Evolutionary conservation across 768 basidiomycete genomes (phyloP), one percentile per base, ranked within the genome.

Genomic region (Scleroderma bovista): DNA sequence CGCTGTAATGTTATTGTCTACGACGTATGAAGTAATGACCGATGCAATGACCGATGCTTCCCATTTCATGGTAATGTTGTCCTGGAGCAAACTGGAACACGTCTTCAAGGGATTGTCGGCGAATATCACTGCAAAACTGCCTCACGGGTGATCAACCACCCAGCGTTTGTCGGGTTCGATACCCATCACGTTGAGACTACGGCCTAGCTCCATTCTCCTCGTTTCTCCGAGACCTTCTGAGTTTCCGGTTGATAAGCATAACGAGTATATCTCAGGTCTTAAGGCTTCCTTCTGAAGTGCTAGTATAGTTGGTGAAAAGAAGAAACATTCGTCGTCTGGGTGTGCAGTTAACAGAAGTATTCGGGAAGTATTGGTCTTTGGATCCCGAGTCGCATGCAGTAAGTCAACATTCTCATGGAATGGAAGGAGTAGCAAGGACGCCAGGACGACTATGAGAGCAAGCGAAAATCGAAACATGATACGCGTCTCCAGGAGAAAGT

Each of bases 261-360:
- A 61, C 1, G 79, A 86, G 55, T 71, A 79, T 0, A 87, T 61
- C 19, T 77, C 68, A 17, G 63, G 56, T 2, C 53, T 48, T 20
- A 46, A 42, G 34, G 52, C 47, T 34, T 53, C 31, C 31, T 60
- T 51, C 36, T 41, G 55, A 29, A 93, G 72, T 2, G 77, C 74
- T 29, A 84, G 69, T 13, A 95, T 65, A 0, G 90, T 93, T 0
- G 93, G 93, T 3, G 84, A 83, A 64, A 97, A 97, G 75, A 97
- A 97, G 76, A 94, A 79, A 64, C 83, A 84, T 70, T 96, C 93
- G 63, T 97, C 93, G 62, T 96, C 93, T 2, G 93, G 93, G 63
- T 97, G 93, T 23, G 93, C 92, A 1, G 93, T 95, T 40, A 97
- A 66, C 3, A 96, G 65, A 33, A 93, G 72, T 31, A 88, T 62